Base-by-base conservation (phyloP, 2,329 filamentous ascomycete genomes). In the Neonectria neomacrospora region DNA sequence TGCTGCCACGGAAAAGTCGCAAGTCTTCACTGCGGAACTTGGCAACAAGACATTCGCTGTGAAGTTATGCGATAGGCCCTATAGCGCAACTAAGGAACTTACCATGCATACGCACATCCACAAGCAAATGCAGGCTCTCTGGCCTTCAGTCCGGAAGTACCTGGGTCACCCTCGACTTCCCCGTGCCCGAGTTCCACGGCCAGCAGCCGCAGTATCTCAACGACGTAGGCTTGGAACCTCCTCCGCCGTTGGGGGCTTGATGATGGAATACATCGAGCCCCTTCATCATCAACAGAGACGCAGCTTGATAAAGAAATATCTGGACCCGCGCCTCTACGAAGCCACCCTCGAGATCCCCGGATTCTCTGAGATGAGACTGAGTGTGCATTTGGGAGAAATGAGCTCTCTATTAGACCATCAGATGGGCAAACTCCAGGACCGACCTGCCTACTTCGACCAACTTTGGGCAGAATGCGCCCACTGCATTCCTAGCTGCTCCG, bases 361-460 rank as follows among this genome's bases (percentile, higher is more conserved):
- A 6, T 3, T 71, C 26, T n/a, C 20, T 3, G 41, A 65, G 3
- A 30, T 66, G 11, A 61, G 60, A 8, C 16, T 72, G 5, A n/a
- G 26, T 5, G 18, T 67, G 0, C 51, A 22, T 2, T 41, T 72
- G 14, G 68, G 70, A 5, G 20, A 58, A 28, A 5, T 61, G 10
- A 5, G 52, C 5, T 26, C 68, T 3, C 16, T 1, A 3, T 3
- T 39, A 1, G 50, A 70, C 23, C 11, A 9, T 20, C 20, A 61
- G 9, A 16, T 9, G 30, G 8, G 37, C 3, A 28, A 53, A 3
- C 18, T 68, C 12, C 12, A 58, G 11, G 60, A 63, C 5, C 65
- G 71, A 1, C 62, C 67, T 4, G 69, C 55, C 22, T 74, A 73
- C 51, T 34, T 73, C 4, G 61, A 75, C 34, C 68, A 74, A 22